Evolutionary conservation across 2,329 filamentous ascomycete species (phyloP).

Genomic region (Thelonectria rubi): DNA sequence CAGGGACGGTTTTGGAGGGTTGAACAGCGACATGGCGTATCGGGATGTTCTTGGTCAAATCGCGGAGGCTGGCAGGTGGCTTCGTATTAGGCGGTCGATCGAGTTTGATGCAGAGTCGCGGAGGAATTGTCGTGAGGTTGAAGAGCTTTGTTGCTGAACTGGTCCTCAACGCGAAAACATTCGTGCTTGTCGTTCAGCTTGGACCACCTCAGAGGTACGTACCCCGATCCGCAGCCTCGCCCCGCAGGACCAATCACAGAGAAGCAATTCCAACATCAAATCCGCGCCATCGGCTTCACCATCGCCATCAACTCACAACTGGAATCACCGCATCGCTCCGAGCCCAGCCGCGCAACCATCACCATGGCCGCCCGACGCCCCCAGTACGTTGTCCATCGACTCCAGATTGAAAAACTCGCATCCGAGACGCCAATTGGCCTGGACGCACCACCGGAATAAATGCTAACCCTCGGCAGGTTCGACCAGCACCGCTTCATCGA

Average conservation of each 20-base stretch:
- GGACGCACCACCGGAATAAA: constrained; percentile 22
- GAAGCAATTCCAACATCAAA: constrained; percentile 53
- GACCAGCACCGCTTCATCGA: constrained; percentile 93
- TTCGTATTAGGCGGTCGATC: no score
- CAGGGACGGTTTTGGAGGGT: constrained; percentile 48
- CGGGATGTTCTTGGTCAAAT: constrained; percentile 20
- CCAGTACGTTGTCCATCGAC: constrained; percentile 48
- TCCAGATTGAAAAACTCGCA: not conserved
- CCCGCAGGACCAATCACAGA: constrained; percentile 49
- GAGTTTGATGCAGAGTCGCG: no score
- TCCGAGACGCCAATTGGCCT: constrained; percentile 36
- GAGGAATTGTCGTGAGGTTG: constrained; percentile 26
- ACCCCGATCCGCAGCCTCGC: constrained; percentile 43
- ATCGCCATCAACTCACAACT: constrained; percentile 39
- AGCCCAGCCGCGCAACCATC: constrained; percentile 42
- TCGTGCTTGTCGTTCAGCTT: constrained; percentile 22
- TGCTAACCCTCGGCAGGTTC: constrained; percentile 71
- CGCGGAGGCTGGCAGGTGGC: constrained; percentile 26
- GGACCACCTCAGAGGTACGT: not conserved
- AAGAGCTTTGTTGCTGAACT: constrained; percentile 39
- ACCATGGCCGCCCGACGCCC: constrained; percentile 55
- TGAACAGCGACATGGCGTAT: constrained; percentile 51
- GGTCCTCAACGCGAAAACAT: constrained; percentile 44
- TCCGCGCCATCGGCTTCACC: constrained; percentile 45
- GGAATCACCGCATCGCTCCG: constrained; percentile 42